Conservation (phyloP, 2,329 filamentous ascomycete species). For the Alternaria arbusti region DNA sequence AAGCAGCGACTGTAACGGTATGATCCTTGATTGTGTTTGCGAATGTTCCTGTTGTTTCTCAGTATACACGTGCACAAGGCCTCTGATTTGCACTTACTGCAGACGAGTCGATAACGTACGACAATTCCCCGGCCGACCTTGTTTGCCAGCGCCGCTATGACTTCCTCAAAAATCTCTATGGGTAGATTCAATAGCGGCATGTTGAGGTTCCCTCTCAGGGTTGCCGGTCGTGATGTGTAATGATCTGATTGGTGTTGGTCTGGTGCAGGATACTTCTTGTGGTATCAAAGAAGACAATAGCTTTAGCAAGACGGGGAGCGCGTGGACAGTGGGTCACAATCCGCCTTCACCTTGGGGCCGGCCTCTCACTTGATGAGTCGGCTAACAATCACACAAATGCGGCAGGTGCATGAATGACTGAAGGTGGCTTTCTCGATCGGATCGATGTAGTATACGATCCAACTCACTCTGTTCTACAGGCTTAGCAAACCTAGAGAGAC, state of each 20-base stretch:
- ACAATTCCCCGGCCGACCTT: background rate
- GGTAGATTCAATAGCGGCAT: background rate
- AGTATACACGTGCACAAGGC: background rate
- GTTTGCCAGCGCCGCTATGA: background rate
- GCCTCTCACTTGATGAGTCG: background rate
- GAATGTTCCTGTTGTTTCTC: background rate
- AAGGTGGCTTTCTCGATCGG: background rate
- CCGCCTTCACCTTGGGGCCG: background rate
- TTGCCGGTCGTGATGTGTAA: background rate
- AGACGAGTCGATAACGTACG: background rate
- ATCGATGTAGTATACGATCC: background rate
- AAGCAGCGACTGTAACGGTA: background rate
- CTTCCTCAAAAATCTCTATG: background rate
- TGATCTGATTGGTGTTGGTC: background rate
- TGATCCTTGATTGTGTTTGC: background rate
- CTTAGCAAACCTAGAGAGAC: background rate
- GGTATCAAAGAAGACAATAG: background rate
- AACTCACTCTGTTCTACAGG: background rate
- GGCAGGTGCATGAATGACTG: background rate
- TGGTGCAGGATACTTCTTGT: background rate
- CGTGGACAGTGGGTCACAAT: background rate
- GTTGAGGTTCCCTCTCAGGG: background rate
- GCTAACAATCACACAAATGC: background rate
- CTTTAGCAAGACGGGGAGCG: background rate
- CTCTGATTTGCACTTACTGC: background rate